phyloP scores from a whole-genome alignment of 2,329 filamentous ascomycete species.

The Onygena corvina region DNA sequence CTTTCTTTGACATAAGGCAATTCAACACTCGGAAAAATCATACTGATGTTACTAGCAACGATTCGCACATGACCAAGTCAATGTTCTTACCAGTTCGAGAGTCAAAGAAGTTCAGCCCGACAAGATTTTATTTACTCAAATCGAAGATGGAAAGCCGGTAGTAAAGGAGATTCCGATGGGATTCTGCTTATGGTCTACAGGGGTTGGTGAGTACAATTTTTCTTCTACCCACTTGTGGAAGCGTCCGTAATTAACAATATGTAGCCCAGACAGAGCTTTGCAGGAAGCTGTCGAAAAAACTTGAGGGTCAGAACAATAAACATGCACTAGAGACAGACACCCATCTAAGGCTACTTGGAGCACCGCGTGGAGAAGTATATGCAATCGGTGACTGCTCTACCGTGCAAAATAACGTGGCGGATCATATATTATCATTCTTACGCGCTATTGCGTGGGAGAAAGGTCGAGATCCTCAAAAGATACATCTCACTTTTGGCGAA shows the following conservation, averaged over 20 bases:
- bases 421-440: conserved; percentile 81
- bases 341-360: conserved; percentile 76
- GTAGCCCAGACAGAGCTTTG: conserved; percentile 65
- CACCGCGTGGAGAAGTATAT: conserved; percentile 88
- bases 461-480: conserved; percentile 76
- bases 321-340: conserved; percentile 91
- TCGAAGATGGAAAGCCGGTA: conserved; percentile 60
- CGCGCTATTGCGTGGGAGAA: conserved; percentile 83
- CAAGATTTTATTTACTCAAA: conserved; percentile 80
- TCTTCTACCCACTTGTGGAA: background rate
- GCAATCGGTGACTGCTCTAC: conserved; percentile 93
- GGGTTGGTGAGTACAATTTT: conserved; percentile 47
- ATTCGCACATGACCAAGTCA: conserved; percentile 81
- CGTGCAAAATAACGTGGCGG: conserved; percentile 91
- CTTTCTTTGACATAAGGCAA: too few relatives aligned
- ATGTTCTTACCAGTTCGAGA: conserved; percentile 82
- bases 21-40: too few relatives aligned
- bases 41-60: conserved; percentile 41
- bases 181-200: conserved; percentile 96
- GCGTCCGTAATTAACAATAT: conserved; percentile 7
- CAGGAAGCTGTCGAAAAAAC: conserved; percentile 62
- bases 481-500: conserved; percentile 74
- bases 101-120: conserved; percentile 79
- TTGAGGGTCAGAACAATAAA: conserved; percentile 69
- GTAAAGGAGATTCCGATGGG: conserved; percentile 90